Base-by-base conservation (phyloP, 768 basidiomycete species). In the Auricularia heimuer region DNA sequence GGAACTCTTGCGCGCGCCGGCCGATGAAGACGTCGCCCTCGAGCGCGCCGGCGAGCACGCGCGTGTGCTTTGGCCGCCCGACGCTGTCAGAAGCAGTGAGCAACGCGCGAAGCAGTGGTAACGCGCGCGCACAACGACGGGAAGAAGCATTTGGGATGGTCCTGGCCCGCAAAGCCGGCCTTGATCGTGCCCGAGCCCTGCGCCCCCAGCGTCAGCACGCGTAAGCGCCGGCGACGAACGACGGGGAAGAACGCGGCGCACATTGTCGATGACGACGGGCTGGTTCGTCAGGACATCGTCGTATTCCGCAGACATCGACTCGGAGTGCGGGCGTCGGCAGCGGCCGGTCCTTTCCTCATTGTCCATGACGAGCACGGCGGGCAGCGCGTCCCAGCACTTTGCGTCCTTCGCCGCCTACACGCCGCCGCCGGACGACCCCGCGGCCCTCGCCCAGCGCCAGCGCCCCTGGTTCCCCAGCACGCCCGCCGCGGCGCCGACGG, bases 101-200 rank as follows among this genome's bases (percentile, higher is more conserved):
- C 29, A 29, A 29, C 2, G 29, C 29, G 29, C 29, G 29, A 29
- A 29, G 29, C 29, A 29, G 29, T 29, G 29, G 29, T 29, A 29
- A 29, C 29, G 29, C 29, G 29, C 29, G 16, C 94, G 79, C 78
- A 97, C 95, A 94, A 98, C 68, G 94, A 97, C 68, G 97, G 95
- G 73, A 98, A 98, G 83, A 95, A 98, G 74, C 95, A 98, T 84
- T 97, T 97, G 54, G 97, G 97, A 74, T 97, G 94, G 77, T 98
- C 96, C 77, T 98, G 92, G 58, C 97, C 97, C 63, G 97, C 97
- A 74, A 99, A 99, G 47, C 97, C 97, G 66, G 97, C 97, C 77
- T 98, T 99, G 75, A 99, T 96, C 29, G 93, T 94, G 35, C 97
- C 97, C 65, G 96, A 97, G 67, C 97, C 97, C 94, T 98, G 56